Conservation (phyloP, 805 yeast genomes). For the Candida qinlingensis region DNA sequence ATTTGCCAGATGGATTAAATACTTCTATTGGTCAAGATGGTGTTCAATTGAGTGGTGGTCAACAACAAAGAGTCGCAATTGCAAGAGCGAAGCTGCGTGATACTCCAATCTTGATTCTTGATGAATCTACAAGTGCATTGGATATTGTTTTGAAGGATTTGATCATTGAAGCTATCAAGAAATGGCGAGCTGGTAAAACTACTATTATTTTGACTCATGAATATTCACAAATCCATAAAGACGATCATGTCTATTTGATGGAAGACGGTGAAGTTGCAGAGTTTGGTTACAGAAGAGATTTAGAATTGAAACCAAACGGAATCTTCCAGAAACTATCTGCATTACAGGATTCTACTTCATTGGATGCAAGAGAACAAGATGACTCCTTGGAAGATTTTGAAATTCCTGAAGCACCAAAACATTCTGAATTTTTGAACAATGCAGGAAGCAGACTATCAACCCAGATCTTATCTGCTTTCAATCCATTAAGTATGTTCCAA, state of each 20-base stretch:
- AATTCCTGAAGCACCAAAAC: background rate
- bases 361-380: background rate
- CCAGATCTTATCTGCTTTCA: constrained; percentile 15
- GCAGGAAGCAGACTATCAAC: constrained; percentile 12
- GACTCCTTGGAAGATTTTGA: background rate
- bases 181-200: constrained; percentile 62
- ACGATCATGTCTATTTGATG: constrained; percentile 57
- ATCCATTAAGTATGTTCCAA: constrained; percentile 17
- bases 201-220: constrained; percentile 85
- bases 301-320: constrained; percentile 21
- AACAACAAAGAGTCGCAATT: constrained; percentile 73
- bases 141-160: constrained; percentile 46
- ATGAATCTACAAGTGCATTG: constrained; percentile 82
- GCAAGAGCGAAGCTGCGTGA: constrained; percentile 79
- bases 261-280: constrained; percentile 53
- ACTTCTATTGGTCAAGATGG: constrained; percentile 44
- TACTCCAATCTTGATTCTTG: constrained; percentile 72
- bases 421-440: background rate
- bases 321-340: constrained; percentile 15
- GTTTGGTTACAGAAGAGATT: constrained; percentile 33
- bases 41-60: constrained; percentile 79
- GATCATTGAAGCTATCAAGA: constrained; percentile 45
- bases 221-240: constrained; percentile 43
- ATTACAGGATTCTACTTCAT: constrained; percentile 12
- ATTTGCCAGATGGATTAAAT: constrained; percentile 50